phyloP scores from a whole-genome alignment of 495 filamentous ascomycete species.

The Trichoderma gamsii region DNA sequence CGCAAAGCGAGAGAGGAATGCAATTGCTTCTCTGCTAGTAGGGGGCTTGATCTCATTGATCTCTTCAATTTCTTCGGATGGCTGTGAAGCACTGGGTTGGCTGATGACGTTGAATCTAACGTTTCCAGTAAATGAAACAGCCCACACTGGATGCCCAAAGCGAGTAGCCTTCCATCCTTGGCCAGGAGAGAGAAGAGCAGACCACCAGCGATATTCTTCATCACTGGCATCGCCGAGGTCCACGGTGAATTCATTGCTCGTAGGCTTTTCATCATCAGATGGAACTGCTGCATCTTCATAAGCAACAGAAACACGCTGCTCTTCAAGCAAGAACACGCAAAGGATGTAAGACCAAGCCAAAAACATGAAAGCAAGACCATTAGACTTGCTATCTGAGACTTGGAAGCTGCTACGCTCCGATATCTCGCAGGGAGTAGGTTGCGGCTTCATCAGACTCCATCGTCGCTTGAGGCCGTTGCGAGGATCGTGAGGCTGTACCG shows the following conservation, averaged over 20 bases:
- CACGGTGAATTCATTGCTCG: background rate
- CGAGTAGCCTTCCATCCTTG: background rate
- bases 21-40: background rate
- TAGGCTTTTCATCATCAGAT: background rate
- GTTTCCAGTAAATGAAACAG: background rate
- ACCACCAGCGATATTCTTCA: constrained; percentile 11
- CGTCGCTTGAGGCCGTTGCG: background rate
- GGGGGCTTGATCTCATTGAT: background rate
- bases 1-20: background rate
- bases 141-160: background rate
- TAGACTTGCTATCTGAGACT: background rate
- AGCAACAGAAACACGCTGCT: background rate
- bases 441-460: background rate
- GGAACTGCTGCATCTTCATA: background rate
- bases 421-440: background rate
- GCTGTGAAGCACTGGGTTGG: background rate
- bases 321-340: background rate
- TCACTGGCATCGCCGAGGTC: background rate
- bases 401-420: background rate
- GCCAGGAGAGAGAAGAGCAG: background rate
- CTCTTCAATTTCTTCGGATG: background rate
- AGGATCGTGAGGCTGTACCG: background rate
- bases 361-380: background rate
- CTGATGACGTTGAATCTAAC: background rate
- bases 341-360: constrained; percentile 1